Conservation (phyloP, 1,284 basidiomycete genomes). For the Papiliotrema nemorosa region DNA sequence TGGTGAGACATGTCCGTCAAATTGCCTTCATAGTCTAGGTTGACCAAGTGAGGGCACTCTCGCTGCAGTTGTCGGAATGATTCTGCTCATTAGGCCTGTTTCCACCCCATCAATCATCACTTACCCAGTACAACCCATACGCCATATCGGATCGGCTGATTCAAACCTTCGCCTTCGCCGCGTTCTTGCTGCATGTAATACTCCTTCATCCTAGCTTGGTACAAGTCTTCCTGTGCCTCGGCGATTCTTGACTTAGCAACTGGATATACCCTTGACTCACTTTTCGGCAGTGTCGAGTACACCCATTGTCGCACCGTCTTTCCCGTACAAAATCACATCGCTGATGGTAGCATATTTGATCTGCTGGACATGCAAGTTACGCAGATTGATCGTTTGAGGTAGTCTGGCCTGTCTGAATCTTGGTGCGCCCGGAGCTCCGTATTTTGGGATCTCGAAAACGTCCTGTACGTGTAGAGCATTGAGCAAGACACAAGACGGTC, state of each 20-base stretch:
- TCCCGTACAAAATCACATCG: slow-evolving; percentile 84
- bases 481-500: slow-evolving; percentile 41
- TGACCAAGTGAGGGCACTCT: slow-evolving; percentile 53
- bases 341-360: slow-evolving; percentile 82
- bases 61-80: slow-evolving; percentile 56
- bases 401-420: slow-evolving; percentile 40
- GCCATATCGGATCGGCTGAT: slow-evolving; percentile 65
- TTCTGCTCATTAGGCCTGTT: slow-evolving; percentile 44
- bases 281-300: slow-evolving; percentile 54
- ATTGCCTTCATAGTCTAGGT: slow-evolving; percentile 52
- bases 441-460: slow-evolving; percentile 41
- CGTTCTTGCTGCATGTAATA: slow-evolving; percentile 26
- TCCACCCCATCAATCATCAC: slow-evolving; percentile 25
- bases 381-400: slow-evolving; percentile 45
- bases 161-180: slow-evolving; percentile 34
- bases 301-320: slow-evolving; percentile 47
- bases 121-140: slow-evolving; percentile 76
- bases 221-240: slow-evolving; percentile 44
- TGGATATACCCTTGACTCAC: too few relatives aligned
- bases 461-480: slow-evolving; percentile 46
- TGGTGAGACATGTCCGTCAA: slow-evolving; percentile 43
- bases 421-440: neutral
- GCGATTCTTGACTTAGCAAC: slow-evolving; percentile 28
- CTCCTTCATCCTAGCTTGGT: slow-evolving; percentile 37
- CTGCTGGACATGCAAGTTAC: slow-evolving; percentile 52